Evolutionary conservation across 352 stramenopile genomes (phyloP).

Genomic region (Globisporangium mamillatum): DNA sequence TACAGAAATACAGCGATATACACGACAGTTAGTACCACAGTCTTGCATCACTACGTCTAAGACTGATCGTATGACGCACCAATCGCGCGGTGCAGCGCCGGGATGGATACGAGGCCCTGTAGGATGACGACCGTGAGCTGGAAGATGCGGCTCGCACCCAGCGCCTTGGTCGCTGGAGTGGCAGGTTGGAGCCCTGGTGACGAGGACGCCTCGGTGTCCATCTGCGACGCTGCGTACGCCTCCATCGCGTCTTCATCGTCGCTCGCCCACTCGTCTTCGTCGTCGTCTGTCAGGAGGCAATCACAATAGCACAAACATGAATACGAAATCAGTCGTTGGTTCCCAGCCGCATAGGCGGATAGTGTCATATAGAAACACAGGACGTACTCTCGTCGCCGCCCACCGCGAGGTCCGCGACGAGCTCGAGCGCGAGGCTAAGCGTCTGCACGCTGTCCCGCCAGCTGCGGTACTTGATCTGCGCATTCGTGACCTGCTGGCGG

Average conservation of each 20-base stretch:
- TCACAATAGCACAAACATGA: background rate
- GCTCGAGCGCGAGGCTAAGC: constrained; percentile 72
- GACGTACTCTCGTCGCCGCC: constrained; percentile 43
- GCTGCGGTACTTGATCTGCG: constrained; percentile 61
- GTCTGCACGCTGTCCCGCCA: constrained; percentile 84
- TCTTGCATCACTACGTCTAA: too few relatives aligned
- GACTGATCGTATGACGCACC: constrained; percentile 23
- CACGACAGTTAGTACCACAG: too few relatives aligned
- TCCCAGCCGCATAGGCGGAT: background rate
- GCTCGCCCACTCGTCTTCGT: constrained; percentile 84
- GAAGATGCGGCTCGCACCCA: constrained; percentile 51
- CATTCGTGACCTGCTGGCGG: constrained; percentile 55
- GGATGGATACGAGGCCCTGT: constrained; percentile 74
- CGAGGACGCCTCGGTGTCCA: constrained; percentile 33
- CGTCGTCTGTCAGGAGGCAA: constrained; percentile 30
- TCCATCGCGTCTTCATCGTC: constrained; percentile 90
- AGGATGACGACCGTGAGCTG: constrained; percentile 60
- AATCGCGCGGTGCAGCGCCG: constrained; percentile 47
- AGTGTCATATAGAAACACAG: too few relatives aligned
- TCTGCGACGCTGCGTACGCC: constrained; percentile 62
- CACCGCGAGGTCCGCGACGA: constrained; percentile 64
- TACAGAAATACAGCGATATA: constrained; percentile 10
- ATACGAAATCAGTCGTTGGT: background rate
- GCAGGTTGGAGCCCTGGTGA: constrained; percentile 8
- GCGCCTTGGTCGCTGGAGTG: constrained; percentile 31